Conservation (phyloP, 2,329 filamentous ascomycete genomes). For the Penicillium decumbens region DNA sequence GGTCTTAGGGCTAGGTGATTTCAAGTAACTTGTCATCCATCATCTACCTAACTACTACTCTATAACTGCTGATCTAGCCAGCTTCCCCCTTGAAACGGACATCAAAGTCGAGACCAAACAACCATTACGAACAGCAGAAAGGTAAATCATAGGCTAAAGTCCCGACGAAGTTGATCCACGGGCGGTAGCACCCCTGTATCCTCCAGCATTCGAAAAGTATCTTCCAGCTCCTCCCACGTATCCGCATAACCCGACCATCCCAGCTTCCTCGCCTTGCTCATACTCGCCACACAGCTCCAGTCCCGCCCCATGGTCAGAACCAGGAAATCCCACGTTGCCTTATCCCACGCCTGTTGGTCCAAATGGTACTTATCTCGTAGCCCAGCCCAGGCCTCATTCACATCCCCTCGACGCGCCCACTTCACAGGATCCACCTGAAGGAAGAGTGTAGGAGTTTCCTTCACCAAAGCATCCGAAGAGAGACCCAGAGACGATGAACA, state of each 20-base stretch:
- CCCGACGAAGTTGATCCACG: not conserved
- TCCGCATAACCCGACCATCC: conserved; percentile 44
- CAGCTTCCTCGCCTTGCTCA: conserved; percentile 46
- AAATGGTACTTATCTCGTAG: conserved; percentile 35
- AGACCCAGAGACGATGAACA: not conserved
- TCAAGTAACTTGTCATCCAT: no score
- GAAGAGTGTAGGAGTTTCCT: not conserved
- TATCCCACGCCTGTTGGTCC: conserved; percentile 39
- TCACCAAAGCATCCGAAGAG: not conserved
- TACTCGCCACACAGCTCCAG: conserved; percentile 27
- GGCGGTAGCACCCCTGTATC: conserved; percentile 6
- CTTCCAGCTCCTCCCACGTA: conserved; percentile 37
- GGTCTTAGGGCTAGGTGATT: no score
- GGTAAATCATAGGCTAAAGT: not conserved
- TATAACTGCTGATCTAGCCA: no score
- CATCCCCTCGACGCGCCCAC: conserved; percentile 40
- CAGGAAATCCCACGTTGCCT: conserved; percentile 45
- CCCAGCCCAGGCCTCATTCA: conserved; percentile 38
- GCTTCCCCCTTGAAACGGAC: not conserved
- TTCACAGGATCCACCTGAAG: conserved; percentile 39
- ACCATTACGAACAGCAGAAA: not conserved
- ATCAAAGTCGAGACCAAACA: no score
- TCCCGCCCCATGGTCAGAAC: conserved; percentile 43
- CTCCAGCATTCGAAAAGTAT: conserved; percentile 34
- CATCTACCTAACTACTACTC: no score